Conservation (phyloP, 2,329 filamentous ascomycete species). For the Aspergillus ruber region DNA sequence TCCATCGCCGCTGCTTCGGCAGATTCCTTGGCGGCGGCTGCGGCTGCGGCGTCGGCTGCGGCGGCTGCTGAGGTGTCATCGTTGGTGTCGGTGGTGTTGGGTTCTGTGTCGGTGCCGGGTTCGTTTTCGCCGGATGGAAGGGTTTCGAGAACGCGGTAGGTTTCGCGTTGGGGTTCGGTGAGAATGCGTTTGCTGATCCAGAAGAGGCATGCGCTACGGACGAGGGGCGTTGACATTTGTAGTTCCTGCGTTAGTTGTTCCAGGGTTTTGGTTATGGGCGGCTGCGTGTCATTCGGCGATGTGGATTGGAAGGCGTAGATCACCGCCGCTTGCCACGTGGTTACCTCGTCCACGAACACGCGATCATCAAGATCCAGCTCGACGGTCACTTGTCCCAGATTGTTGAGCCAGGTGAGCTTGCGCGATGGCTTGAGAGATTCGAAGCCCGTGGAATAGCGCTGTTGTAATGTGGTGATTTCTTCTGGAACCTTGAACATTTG, state of each 20-base stretch:
- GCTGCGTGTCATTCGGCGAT: constrained; percentile 21
- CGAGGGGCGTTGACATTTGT: constrained; percentile 50
- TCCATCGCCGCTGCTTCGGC: constrained; percentile 58
- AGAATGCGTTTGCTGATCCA: constrained; percentile 57
- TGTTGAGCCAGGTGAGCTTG: constrained; percentile 82
- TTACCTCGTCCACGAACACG: constrained; percentile 60
- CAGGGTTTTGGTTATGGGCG: constrained; percentile 33
- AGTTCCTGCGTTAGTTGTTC: constrained; percentile 44
- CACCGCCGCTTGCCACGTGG: constrained; percentile 81
- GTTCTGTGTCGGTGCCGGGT: constrained; percentile 12
- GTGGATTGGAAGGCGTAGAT: constrained; percentile 70
- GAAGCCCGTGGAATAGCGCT: constrained; percentile 68
- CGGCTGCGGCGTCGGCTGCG: constrained; percentile 36
- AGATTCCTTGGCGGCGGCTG: constrained; percentile 38
- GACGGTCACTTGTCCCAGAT: constrained; percentile 71
- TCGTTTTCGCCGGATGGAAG: constrained; percentile 33
- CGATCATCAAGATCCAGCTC: constrained; percentile 80
- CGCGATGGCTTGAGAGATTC: constrained; percentile 73
- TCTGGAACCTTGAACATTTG: constrained; percentile 42
- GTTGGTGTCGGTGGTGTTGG: constrained; percentile 21
- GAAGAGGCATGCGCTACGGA: constrained; percentile 55
- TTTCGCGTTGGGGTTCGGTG: constrained; percentile 40
- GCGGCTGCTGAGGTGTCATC: constrained; percentile 19
- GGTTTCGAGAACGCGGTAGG: constrained; percentile 52
- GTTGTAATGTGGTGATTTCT: constrained; percentile 52